phyloP scores from a whole-genome alignment of 768 basidiomycete genomes.

The Lactifluus subvellereus region DNA sequence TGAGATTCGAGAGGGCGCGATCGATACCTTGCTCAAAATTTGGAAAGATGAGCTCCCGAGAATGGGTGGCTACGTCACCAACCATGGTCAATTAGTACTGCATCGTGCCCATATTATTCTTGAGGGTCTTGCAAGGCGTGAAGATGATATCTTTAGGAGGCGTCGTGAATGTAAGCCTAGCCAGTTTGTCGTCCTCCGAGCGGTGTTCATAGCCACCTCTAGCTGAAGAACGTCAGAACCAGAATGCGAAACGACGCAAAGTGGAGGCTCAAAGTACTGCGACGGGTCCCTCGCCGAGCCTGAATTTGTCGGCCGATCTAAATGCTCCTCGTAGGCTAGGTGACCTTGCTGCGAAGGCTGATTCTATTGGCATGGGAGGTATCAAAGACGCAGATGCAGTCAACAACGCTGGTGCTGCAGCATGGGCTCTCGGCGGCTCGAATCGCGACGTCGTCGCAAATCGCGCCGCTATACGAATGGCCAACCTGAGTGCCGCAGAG shows the following conservation, averaged over 20 bases:
- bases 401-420: conserved; percentile 52
- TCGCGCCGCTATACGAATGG: conserved; percentile 85
- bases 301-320: conserved; percentile 44
- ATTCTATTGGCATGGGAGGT: conserved; percentile 72
- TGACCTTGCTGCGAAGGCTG: conserved; percentile 70
- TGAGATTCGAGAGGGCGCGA: conserved; percentile 98
- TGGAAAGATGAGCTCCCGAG: conserved; percentile 90
- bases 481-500: conserved; percentile 95
- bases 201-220: conserved; percentile 22
- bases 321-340: conserved; percentile 38
- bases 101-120: conserved; percentile 88
- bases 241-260: conserved; percentile 84
- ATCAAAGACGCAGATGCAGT: conserved; percentile 52
- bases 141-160: conserved; percentile 92
- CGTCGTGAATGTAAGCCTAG: conserved; percentile 71
- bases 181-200: conserved; percentile 1
- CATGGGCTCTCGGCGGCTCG: conserved; percentile 74
- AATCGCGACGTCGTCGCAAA: conserved; percentile 89
- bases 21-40: conserved; percentile 92
- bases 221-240: conserved; percentile 94
- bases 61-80: conserved; percentile 97
- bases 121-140: conserved; percentile 87
- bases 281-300: conserved; percentile 44
- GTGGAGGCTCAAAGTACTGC: conserved; percentile 42
- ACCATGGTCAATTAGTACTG: conserved; percentile 85